Evolutionary conservation across 192 early-diverging fungal genomes (phyloP).

Genomic region (Coemansia sp.): DNA sequence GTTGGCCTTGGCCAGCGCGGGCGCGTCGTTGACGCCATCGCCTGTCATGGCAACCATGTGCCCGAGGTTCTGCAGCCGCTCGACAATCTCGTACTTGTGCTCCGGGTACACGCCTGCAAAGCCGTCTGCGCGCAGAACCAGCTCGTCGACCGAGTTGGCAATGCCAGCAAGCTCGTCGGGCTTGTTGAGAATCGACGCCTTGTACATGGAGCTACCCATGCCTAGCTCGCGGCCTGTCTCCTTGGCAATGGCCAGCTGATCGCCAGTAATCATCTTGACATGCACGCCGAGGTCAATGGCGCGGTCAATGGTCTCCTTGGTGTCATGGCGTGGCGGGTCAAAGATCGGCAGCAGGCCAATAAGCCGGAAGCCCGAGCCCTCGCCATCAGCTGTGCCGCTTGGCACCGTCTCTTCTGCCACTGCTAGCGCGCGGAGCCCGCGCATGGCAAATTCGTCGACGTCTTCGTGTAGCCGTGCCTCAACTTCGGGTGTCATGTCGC

Average conservation of each 20-base stretch:
- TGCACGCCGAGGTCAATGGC: slow-evolving; percentile 69
- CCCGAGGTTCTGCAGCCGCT: slow-evolving; percentile 62
- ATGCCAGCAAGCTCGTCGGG: slow-evolving; percentile 59
- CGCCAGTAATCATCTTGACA: slow-evolving; percentile 96
- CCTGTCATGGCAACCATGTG: slow-evolving; percentile 72
- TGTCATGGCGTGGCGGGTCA: slow-evolving; percentile 73
- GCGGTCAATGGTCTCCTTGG: slow-evolving; percentile 75
- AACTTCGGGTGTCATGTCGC: slow-evolving; percentile 61
- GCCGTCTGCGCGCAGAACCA: slow-evolving; percentile 61
- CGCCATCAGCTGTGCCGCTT: slow-evolving; percentile 53
- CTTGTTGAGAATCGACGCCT: slow-evolving; percentile 60
- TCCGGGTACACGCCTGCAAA: slow-evolving; percentile 66
- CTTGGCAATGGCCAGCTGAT: slow-evolving; percentile 85
- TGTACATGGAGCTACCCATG: slow-evolving; percentile 72
- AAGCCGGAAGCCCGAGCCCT: slow-evolving; percentile 63
- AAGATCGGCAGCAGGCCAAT: slow-evolving; percentile 71
- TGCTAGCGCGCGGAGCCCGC: slow-evolving; percentile 70
- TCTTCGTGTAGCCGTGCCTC: slow-evolving; percentile 59
- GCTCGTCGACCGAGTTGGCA: slow-evolving; percentile 54
- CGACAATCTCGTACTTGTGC: slow-evolving; percentile 70
- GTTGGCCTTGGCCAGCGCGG: slow-evolving; percentile 66
- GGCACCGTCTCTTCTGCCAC: slow-evolving; percentile 68
- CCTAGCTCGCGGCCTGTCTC: slow-evolving; percentile 67
- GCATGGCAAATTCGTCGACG: slow-evolving; percentile 65
- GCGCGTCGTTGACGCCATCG: slow-evolving; percentile 72